Evolutionary conservation across 805 yeast species (phyloP), one percentile per base, ranked within the genome.

Genomic region (Candida wancherniae): DNA sequence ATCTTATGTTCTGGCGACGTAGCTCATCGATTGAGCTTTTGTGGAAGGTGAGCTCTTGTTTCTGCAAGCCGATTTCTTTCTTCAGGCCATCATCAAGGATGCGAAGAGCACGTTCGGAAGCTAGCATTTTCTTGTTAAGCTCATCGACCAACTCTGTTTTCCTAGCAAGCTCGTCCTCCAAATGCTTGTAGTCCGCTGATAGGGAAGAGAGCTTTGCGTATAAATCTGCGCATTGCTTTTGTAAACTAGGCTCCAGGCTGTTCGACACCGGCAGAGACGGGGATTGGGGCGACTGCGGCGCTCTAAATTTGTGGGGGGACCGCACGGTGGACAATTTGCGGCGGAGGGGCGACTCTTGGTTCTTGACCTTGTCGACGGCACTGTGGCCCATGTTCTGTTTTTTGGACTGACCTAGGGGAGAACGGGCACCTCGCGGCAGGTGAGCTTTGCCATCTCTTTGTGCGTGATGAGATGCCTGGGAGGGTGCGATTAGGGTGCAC

Each of bases 1-100:
- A 51, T 45, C 30, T 16, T 19, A 22, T 12, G 22, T 37, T 36
- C 22, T 31, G 40, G 12, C 47, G 31, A 35, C 57, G 61, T 23
- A 61, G 48, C 21, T 59, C 64, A 9, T 53, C 54, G 9, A 61
- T 45, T 20, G 56, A 40, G 25, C 55, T 60, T 31, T 58, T 53
- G 45, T 64, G 63, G 29, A 46, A 53, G 9, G 37, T 26, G 11
- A 61, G 32, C 34, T 64, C 66, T 28, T 50, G 54, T 5, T 46
- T 41, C 31, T 54, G 50, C 10, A 58, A 31, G n/a, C 55, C 57
- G 16, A 45, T 50, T 23, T 49, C 46, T 28, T 54, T 50, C 17
- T 37, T 33, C 36, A 53, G 47, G 11, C 63, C 64, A 5, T 48
- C 50, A 31, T 61, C 56, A 24, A 54, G 40, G 10, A 39, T 40